phyloP scores from a whole-genome alignment of 768 basidiomycete species.

The Pholiota conissans region DNA sequence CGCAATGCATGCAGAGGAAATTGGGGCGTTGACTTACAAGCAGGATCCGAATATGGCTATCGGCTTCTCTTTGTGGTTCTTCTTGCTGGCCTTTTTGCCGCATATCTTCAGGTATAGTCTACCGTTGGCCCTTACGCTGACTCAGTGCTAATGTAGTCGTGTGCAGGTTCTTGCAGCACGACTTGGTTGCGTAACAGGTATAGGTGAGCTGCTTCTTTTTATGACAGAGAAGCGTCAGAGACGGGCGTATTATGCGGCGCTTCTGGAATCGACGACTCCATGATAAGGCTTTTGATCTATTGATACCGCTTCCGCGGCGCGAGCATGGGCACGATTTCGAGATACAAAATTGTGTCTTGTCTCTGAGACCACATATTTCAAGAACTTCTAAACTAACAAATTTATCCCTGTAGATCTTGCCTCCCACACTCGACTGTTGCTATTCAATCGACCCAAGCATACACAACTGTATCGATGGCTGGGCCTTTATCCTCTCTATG shows the following conservation, averaged over 20 bases:
- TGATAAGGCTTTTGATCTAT: not conserved
- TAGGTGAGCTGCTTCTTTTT: slow-evolving; percentile 47
- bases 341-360: no score
- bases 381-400: no score
- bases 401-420: slow-evolving; percentile 49
- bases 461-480: slow-evolving; percentile 57
- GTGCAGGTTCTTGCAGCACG: slow-evolving; percentile 77
- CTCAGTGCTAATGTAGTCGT: no score
- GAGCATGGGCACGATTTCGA: not conserved
- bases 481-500: slow-evolving; percentile 65
- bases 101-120: slow-evolving; percentile 83
- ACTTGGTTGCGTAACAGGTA: slow-evolving; percentile 80
- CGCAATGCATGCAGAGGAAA: slow-evolving; percentile 63
- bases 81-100: slow-evolving; percentile 78
- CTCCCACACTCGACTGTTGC: slow-evolving; percentile 59
- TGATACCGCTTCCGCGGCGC: not conserved
- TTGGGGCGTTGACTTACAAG: slow-evolving; percentile 89
- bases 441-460: slow-evolving; percentile 65
- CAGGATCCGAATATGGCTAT: slow-evolving; percentile 85
- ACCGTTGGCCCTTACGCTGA: no score
- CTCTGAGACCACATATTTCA: no score
- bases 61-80: slow-evolving; percentile 84
- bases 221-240: not conserved
- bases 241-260: not conserved
- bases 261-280: not conserved